These are phyloP conservation scores for Ganoderma meredithae DNA, from an alignment of 1,284 basidiomycete genomes.

Conservation along the genomic window DNA sequence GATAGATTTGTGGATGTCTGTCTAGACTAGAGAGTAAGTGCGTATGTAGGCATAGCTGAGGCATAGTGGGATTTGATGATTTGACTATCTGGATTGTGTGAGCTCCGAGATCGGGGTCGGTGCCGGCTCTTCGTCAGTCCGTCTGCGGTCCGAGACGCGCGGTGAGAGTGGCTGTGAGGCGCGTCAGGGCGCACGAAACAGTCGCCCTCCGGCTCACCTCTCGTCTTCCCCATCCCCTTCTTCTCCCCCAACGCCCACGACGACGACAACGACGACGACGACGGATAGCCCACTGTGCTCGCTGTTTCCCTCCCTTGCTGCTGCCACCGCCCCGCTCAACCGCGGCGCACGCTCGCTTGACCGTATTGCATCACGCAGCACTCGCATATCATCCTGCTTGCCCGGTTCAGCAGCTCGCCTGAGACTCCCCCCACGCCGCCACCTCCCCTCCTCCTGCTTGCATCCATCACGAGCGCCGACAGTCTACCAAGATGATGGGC, in stretches of 20 bases:
- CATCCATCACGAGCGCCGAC: constrained; percentile 43
- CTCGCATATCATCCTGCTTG: constrained; percentile 9
- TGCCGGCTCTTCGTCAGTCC: neutral
- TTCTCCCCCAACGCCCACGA: neutral
- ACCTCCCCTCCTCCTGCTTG: constrained; percentile 28
- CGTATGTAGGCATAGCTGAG: too few relatives aligned
- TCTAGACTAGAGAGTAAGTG: neutral
- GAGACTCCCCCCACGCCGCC: constrained; percentile 34
- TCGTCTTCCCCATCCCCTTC: neutral
- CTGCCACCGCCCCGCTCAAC: neutral
- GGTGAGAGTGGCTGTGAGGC: constrained; percentile 7
- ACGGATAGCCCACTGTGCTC: neutral
- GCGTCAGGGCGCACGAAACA: constrained; percentile 1
- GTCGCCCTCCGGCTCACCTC: neutral
- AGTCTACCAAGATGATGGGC: constrained; percentile 61
- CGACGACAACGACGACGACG: neutral
- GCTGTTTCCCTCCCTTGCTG: neutral
- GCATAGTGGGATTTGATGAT: too few relatives aligned
- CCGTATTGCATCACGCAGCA: constrained; percentile 32
- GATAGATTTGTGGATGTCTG: neutral
- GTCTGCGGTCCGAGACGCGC: neutral
- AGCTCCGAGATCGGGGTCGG: neutral
- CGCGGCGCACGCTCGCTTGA: neutral
- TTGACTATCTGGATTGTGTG: neutral
- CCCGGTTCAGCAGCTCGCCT: constrained; percentile 16